phyloP scores from a whole-genome alignment of 2,329 filamentous ascomycete genomes.

The Magnaporthiopsis poae region DNA sequence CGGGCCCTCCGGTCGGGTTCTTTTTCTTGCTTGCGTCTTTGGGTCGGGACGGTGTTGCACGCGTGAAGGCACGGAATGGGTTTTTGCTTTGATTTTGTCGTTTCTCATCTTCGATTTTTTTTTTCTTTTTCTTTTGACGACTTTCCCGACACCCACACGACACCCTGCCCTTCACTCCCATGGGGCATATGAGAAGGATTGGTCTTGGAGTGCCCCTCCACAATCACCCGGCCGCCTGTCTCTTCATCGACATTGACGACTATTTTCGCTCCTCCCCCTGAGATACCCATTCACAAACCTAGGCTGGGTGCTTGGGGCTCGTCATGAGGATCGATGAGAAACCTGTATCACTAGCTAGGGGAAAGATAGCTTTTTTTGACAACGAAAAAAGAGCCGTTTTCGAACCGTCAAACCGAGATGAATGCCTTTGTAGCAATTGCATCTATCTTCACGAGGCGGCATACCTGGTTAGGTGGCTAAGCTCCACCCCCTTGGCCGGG shows the following conservation, averaged over 20 bases:
- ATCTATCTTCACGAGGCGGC: background rate
- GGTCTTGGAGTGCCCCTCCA: background rate
- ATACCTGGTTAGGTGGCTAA: background rate
- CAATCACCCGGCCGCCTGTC: background rate
- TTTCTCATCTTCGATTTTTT: constrained; percentile 13
- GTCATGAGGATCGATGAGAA: constrained; percentile 3
- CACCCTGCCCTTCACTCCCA: background rate
- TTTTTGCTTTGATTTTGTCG: constrained; percentile 14
- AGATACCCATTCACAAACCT: background rate
- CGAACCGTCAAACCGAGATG: background rate
- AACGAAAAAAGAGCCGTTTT: background rate
- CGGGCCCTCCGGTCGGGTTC: background rate
- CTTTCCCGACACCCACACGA: background rate
- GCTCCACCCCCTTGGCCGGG: background rate
- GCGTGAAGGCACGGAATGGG: constrained; percentile 18
- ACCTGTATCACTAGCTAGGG: constrained; percentile 8
- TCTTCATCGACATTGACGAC: background rate
- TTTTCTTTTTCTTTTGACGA: constrained; percentile 12
- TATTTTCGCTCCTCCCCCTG: background rate
- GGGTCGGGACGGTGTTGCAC: constrained; percentile 21
- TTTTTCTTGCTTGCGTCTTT: constrained; percentile 22
- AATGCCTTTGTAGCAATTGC: background rate
- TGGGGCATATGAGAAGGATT: background rate
- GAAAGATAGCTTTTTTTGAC: constrained; percentile 7
- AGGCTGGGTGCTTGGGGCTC: constrained; percentile 1